Conservation (phyloP, 805 yeast genomes). For the Hanseniaspora singularis region DNA sequence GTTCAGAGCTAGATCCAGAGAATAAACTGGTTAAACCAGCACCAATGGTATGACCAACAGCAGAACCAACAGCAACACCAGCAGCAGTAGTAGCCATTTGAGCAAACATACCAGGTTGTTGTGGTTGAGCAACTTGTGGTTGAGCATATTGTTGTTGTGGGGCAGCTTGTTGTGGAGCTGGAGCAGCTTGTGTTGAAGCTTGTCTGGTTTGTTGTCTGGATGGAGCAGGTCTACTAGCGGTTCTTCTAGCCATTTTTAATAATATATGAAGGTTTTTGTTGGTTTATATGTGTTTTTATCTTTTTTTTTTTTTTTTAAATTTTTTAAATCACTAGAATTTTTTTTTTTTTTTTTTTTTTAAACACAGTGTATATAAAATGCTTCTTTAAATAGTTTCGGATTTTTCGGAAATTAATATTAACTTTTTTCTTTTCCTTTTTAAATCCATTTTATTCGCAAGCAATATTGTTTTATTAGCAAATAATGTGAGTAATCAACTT, state of each 20-base stretch:
- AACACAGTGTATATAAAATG: not conserved
- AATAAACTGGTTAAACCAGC: conserved; percentile 86
- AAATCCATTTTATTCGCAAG: no score
- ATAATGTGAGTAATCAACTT: no score
- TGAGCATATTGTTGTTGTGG: conserved; percentile 40
- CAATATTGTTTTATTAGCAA: no score
- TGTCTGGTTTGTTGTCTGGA: conserved; percentile 43
- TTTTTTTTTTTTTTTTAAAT: not conserved
- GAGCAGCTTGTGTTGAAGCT: conserved; percentile 65
- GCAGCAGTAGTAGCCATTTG: conserved; percentile 99
- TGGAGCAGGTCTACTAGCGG: conserved; percentile 33
- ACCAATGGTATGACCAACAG: conserved; percentile 93
- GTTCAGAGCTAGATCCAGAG: conserved; percentile 57
- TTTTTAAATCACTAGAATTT: no score
- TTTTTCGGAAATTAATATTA: no score
- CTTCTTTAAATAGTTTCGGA: not conserved
- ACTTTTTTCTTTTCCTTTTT: no score
- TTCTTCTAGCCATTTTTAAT: conserved; percentile 38
- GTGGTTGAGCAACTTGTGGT: conserved; percentile 40
- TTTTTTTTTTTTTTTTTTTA: no score
- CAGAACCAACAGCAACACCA: conserved; percentile 98
- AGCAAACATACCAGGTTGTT: conserved; percentile 77
- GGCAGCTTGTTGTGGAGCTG: conserved; percentile 30
- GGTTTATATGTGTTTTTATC: not conserved
- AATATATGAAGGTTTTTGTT: not conserved